Percentiles rank a stretch among this genome's conserved stretches.
These are phyloP conservation scores for Ophidiomyces ophidiicola DNA, from an alignment of 2,329 filamentous ascomycete species.

Conservation along the genomic window DNA sequence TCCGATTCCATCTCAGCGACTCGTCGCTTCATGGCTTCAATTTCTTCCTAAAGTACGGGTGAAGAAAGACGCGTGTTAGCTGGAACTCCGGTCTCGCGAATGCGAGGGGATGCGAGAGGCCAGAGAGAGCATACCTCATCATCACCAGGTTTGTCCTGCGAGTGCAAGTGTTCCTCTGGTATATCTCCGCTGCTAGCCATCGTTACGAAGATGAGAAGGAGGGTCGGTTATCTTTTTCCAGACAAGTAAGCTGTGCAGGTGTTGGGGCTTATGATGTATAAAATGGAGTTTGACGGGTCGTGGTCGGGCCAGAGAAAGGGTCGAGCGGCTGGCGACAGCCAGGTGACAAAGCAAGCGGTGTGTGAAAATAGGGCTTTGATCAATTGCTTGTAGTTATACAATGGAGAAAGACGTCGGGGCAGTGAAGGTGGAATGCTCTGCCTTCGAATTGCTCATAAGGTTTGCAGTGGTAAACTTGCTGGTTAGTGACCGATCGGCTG, in stretches of 20 bases:
- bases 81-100: background rate
- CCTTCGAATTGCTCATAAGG: too few species aligned
- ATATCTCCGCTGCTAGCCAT: conserved; percentile 15
- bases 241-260: too few species aligned
- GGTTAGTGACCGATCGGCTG: background rate
- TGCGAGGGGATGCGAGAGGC: background rate
- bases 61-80: background rate
- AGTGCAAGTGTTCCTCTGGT: conserved; percentile 14
- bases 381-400: background rate
- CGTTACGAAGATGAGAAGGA: background rate
- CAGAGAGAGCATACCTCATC: conserved; percentile 30
- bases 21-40: conserved; percentile 72
- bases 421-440: conserved; percentile 1
- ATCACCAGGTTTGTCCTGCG: conserved; percentile 31
- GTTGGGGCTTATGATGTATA: too few species aligned
- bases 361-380: background rate
- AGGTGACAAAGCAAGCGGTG: background rate
- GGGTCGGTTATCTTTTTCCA: too few species aligned
- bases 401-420: background rate
- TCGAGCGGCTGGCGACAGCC: background rate
- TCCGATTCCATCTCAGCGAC: conserved; percentile 87
- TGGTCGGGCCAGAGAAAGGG: background rate
- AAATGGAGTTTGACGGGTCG: too few species aligned
- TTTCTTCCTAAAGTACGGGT: conserved; percentile 61
- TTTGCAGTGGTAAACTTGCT: too few species aligned